Evolutionary conservation across 495 filamentous ascomycete species (phyloP), one percentile per base, ranked within the genome.

Genomic region (Ascodesmis nigricans): DNA sequence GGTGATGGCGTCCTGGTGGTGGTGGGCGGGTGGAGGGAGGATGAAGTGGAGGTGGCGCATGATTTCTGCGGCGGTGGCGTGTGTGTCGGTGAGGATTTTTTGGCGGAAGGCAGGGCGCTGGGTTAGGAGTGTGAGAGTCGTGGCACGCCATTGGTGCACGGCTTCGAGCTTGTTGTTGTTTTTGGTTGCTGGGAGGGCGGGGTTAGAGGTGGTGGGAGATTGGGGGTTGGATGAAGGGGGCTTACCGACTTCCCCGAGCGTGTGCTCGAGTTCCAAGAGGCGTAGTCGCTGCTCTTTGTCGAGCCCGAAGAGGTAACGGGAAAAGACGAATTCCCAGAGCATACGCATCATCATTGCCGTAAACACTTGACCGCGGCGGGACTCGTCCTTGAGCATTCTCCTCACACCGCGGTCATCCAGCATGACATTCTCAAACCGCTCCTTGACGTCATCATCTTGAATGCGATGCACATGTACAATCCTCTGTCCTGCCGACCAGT

Each of bases 311-410:
- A 97, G 69, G 50, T 95, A 97, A 36, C 90, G 73, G 7, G 82
- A 91, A 55, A 97, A 97, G 50, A 97, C 72, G 48, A 78, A 91
- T 52, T 95, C 84, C 80, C 81, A 93, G 22, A 95, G 69, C 78
- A 97, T 91, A 28, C 72, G 82, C 81, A 93, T 95, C 42, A 81
- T 73, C 44, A 95, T 77, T 16, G 78, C 82, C 77, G 92, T 91
- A 59, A 95, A 90, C 21, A 93, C 75, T 57, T 92, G 79, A 22
- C 81, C 70, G 32, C 87, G 71, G 39, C 67, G 68, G 33, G 87
- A 74, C 27, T 90, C 75, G 49, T 95, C 90, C 40, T 63, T 64
- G 8, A 97, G 69, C 51, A 83, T 82, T 32, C 58, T 58, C 46
- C 95, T 78, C 15, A 84, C 78, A 47, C 92, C 82, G 21, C 79